Evolutionary conservation across 345 rosid genomes (phyloP), one percentile per base, ranked within the genome.

Genomic region (Microthlaspi erraticum): DNA sequence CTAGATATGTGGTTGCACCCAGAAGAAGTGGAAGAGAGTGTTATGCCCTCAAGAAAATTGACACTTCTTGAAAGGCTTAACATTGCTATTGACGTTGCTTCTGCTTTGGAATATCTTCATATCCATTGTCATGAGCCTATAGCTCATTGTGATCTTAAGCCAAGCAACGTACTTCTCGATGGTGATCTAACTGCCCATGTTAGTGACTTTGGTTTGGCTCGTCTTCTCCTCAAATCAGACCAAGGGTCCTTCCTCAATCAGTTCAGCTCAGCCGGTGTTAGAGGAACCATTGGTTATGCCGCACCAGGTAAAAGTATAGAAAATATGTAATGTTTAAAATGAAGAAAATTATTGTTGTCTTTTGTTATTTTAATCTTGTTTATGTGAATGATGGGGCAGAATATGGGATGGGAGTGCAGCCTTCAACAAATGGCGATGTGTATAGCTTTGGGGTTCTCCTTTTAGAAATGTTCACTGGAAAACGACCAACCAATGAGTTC

Each of bases 1-100:
- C 34, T 83, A 5, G 87, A 85, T 4, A 67, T 53, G 36, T 83
- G 83, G 85, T 5, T 85, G 45, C 71, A 78, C 48, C 59, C 55
- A 18, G 34, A 64, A 8, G 67, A n/a, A 16, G 34, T 36, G 6
- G 55, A 55, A 3, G 73, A 44, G 43, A 29, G 4, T 7, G 7
- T 3, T 9, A 60, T 33, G 37, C 41, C 63, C n/a, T 23, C 23
- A 2, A 55, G 44, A 60, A 68, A 26, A 4, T 46, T 79, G 26
- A 71, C 33, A 10, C 61, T 81, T 33, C 8, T 34, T 45, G 77
- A 81, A 60, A 74, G 82, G 66, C 70, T 83, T 0, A 79, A 63
- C 10, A 66, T 80, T 1, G 72, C 78, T 0, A 68, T 70, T 2
- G 81, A 80, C 8, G 54, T 68, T 19, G 64, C 64, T 16, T 54